Base-by-base conservation (phyloP, 306 rosid genomes). In the Trifolium fragiferum region DNA sequence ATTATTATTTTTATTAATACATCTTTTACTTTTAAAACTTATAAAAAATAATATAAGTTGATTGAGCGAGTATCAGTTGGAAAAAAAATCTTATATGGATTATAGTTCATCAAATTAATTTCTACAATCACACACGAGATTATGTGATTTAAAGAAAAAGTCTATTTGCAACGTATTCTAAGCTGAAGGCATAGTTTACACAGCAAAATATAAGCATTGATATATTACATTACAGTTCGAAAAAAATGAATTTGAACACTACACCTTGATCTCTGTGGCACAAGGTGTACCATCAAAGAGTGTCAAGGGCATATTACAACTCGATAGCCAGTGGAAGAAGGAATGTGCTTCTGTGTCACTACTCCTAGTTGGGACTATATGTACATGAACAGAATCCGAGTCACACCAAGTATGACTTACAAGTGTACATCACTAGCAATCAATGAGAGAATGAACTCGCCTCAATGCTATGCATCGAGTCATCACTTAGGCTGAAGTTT, bases 401-500 rank as follows among this genome's bases (percentile, higher is more conserved):
- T 57, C 82, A 64, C 43, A 68, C 65, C 15, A 18, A 30, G 66
- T 61, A 60, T 30, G 79, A 74, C 80, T 64, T 15, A 7, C 21
- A 60, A n/a, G 43, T 32, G 15, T 19, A 61, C 76, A 83, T 67
- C 57, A 83, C 85, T 69, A 72, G 30, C 76, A 75, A 66, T 88
- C 81, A 89, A 69, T 66, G 88, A 38, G 96, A 92, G 79, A 74
- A 69, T 23, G 92, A 85, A 80, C 89, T 87, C 18, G 78, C 89
- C 53, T 92, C 96, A 2, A 85, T 83, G 91, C 96, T 88, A 68
- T 88, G 85, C 73, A 86, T 70, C 13, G 96, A 95, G 86, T 89
- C 78, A 69, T 95, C 99, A 57, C 96, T 88, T 51, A 86, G 73
- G 89, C 93, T 82, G 53, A 95, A 92, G 85, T 90, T 87, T 23